These are phyloP conservation scores for Candida nanaspora DNA, from an alignment of 805 yeast species.

Conservation along the genomic window DNA sequence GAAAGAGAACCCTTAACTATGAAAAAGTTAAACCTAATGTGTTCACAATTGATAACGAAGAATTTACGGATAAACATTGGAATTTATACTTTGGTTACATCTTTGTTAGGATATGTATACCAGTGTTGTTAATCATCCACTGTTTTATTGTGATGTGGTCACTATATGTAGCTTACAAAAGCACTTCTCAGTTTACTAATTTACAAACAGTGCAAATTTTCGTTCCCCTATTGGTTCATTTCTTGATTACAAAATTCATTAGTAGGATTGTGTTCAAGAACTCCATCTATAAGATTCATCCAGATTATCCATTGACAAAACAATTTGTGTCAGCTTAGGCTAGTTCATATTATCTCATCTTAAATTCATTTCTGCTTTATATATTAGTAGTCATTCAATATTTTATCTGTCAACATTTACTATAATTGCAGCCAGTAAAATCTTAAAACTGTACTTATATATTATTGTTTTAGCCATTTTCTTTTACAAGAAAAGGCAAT, in stretches of 20 bases:
- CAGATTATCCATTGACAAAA: background rate
- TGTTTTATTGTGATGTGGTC: constrained; percentile 11
- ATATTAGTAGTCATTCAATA: no score
- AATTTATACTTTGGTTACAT: constrained; percentile 18
- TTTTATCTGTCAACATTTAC: no score
- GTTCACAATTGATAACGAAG: constrained; percentile 5
- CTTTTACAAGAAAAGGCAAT: no score
- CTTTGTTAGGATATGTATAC: constrained; percentile 17
- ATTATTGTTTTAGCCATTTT: no score
- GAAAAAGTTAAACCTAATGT: background rate
- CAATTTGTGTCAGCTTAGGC: background rate
- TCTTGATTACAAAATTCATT: constrained; percentile 18
- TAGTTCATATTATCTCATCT: no score
- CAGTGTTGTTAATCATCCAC: constrained; percentile 19
- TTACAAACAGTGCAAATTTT: constrained; percentile 12
- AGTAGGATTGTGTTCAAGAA: constrained; percentile 17
- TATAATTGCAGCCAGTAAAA: no score
- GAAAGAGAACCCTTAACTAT: background rate
- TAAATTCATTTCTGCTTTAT: no score
- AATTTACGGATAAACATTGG: constrained; percentile 15
- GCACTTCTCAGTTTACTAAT: constrained; percentile 6
- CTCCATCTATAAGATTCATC: background rate
- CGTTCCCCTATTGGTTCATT: constrained; percentile 12
- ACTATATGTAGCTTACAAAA: constrained; percentile 9
- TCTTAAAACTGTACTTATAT: no score